These are phyloP conservation scores for Glonium stellatum DNA, from an alignment of 495 filamentous ascomycete species.

Conservation along the genomic window DNA sequence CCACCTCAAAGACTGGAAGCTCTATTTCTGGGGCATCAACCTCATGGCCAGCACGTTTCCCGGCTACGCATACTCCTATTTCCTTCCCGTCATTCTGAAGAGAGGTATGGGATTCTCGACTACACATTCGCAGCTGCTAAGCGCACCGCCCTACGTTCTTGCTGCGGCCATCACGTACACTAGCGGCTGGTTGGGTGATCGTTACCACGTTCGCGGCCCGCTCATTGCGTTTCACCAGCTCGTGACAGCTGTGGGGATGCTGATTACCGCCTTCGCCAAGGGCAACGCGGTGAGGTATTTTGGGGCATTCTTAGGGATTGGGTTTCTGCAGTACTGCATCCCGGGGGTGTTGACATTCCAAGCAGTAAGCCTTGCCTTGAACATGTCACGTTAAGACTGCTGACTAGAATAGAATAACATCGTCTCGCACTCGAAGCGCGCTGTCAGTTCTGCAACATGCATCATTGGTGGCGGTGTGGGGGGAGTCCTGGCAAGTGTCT, in stretches of 20 bases:
- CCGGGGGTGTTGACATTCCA: too few species aligned
- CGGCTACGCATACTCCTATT: constrained; percentile 23
- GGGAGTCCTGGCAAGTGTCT: too few species aligned
- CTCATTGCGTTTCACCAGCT: constrained; percentile 13
- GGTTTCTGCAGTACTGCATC: too few species aligned
- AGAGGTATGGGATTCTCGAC: constrained; percentile 8
- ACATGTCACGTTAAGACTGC: too few species aligned
- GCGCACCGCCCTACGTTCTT: constrained; percentile 20
- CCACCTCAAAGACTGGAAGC: constrained; percentile 11
- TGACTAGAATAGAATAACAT: too few species aligned
- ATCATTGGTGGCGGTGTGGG: too few species aligned
- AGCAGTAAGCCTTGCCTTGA: too few species aligned
- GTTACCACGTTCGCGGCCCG: constrained; percentile 11
- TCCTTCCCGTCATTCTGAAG: constrained; percentile 18
- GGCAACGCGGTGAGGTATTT: too few species aligned
- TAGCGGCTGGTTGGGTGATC: constrained; percentile 17
- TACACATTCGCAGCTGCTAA: constrained; percentile 12
- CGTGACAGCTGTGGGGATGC: constrained; percentile 14
- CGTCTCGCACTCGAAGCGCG: too few species aligned
- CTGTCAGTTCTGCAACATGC: too few species aligned
- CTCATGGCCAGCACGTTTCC: constrained; percentile 14
- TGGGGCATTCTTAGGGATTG: too few species aligned
- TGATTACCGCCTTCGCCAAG: constrained; percentile 19
- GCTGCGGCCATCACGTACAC: constrained; percentile 10
- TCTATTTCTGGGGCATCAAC: constrained; percentile 23